phyloP scores from a whole-genome alignment of 1,139 yeast species.

The Candida sanyaensis region DNA sequence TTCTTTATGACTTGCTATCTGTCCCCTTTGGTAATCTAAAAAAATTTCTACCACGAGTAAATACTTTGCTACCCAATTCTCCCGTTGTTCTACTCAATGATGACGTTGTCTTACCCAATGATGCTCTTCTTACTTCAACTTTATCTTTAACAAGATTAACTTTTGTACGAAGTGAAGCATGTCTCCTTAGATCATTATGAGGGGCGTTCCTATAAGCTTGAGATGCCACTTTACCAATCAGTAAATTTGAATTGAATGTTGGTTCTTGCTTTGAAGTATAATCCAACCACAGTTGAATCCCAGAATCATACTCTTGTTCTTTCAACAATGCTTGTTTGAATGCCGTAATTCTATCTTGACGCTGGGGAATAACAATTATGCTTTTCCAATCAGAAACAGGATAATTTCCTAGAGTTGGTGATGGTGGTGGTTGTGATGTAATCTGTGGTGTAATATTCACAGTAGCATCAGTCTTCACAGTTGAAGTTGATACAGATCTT shows the following conservation, averaged over 20 bases:
- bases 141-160: conserved; percentile 47
- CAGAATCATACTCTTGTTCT: conserved; percentile 45
- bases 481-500: conserved; percentile 6
- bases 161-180: conserved; percentile 41
- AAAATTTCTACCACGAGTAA: conserved; percentile 42
- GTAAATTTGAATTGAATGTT: conserved; percentile 33
- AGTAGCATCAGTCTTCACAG: background rate
- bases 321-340: conserved; percentile 43
- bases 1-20: background rate
- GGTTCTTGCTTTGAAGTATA: conserved; percentile 37
- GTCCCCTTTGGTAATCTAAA: conserved; percentile 23
- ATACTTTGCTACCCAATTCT: conserved; percentile 43
- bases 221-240: conserved; percentile 47
- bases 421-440: conserved; percentile 4
- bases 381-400: conserved; percentile 48
- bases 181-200: conserved; percentile 46
- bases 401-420: conserved; percentile 20
- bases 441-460: background rate
- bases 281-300: conserved; percentile 48
- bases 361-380: conserved; percentile 45
- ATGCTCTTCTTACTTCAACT: conserved; percentile 33
- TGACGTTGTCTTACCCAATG: conserved; percentile 38
- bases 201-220: conserved; percentile 51
- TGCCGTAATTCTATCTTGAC: conserved; percentile 41
- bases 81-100: conserved; percentile 37